These are phyloP conservation scores for Tricholoma sp. DNA, from an alignment of 768 basidiomycete species.

Conservation along the genomic window DNA sequence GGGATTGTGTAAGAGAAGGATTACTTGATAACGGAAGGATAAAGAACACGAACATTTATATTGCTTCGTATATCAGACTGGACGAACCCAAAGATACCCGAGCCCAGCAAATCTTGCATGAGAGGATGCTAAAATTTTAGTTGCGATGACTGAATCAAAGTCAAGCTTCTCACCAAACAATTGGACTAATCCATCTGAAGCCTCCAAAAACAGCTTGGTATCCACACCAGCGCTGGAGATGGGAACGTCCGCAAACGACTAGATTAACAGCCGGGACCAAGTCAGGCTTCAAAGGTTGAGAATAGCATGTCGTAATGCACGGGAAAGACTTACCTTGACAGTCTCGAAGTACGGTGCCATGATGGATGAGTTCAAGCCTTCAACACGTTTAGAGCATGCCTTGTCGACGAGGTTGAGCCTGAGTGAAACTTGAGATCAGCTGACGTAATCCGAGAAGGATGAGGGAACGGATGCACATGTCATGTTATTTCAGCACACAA, in stretches of 20 bases:
- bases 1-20: not conserved
- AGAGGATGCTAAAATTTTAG: slow-evolving; percentile 8
- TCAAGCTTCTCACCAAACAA: slow-evolving; percentile 53
- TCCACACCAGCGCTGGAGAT: slow-evolving; percentile 75
- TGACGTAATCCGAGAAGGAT: too few relatives aligned
- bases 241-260: slow-evolving; percentile 88
- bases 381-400: slow-evolving; percentile 10
- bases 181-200: slow-evolving; percentile 77
- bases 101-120: slow-evolving; percentile 56
- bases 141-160: slow-evolving; percentile 2
- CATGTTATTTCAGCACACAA: too few relatives aligned
- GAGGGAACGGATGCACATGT: too few relatives aligned
- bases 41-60: slow-evolving; percentile 43
- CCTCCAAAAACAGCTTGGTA: slow-evolving; percentile 76
- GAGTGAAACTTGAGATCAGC: not conserved
- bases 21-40: slow-evolving; percentile 15
- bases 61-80: slow-evolving; percentile 67
- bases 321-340: slow-evolving; percentile 43
- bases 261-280: not conserved
- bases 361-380: slow-evolving; percentile 2
- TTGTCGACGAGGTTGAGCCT: not conserved
- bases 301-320: too few relatives aligned
- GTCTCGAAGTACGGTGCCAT: slow-evolving; percentile 66
- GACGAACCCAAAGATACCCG: slow-evolving; percentile 67
- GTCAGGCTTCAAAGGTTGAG: not conserved